Evolutionary conservation across 495 filamentous ascomycete species (phyloP), one percentile per base, ranked within the genome.

Genomic region (Hypoxylon lenormandii): DNA sequence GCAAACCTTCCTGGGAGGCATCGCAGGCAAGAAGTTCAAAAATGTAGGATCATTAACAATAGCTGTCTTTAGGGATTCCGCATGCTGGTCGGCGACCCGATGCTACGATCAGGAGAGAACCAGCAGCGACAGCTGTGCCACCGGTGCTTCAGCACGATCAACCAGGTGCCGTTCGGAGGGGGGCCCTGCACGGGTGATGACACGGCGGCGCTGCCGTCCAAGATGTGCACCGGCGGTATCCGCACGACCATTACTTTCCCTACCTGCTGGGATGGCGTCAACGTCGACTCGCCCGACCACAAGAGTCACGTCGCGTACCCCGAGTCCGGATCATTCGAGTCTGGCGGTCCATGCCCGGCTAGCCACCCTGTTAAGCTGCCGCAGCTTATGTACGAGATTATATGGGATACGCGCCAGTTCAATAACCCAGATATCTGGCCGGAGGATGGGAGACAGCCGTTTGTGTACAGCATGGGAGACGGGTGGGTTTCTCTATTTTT

Each of bases 11-110:
- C 7, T 28, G 26, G 26, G 7, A 28, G 26, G 26, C 26, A 7
- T n/a, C n/a, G n/a, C n/a, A 7, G 7, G 26, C 26, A 7, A 7
- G 26, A 28, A 28, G 7, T 28, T 28, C 26, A 28, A 28, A 28
- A 7, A 28, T 3, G 7, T 28, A 7, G 26, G 3, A 28, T 21
- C 15, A 28, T 54, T 66, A 16, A 66, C 11, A 42, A 5, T 28
- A 2, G 42, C 19, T 51, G 7, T 15, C 7, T 3, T 26, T 51
- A 73, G 71, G 88, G 86, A 22, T 90, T 92, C 74, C 91, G 90
- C 63, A 93, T 94, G 89, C 67, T 93, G 13, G 83, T 88, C 42
- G 92, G 92, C 37, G 80, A 90, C 71, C 81, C 89, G 0, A 76
- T 67, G 56, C 77, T 84, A 36, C 84, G 86, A 38, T 69, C 70